phyloP scores from a whole-genome alignment of 768 basidiomycete species.

The Cyclocybe cylindracea region DNA sequence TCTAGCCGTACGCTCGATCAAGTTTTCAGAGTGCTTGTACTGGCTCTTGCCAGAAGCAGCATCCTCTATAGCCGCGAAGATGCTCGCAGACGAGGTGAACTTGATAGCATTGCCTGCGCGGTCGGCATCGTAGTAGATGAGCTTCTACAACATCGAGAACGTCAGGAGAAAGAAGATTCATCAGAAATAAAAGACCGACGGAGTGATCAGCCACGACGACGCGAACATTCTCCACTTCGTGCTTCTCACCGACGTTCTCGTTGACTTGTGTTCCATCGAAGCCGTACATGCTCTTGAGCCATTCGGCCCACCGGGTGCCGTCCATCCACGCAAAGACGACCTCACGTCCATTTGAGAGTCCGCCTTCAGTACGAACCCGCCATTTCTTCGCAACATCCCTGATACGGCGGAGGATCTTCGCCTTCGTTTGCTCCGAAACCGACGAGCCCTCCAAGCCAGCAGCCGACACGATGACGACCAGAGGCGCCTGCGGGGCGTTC shows the following conservation, averaged over 20 bases:
- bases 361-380: conserved; percentile 47
- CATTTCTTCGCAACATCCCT: conserved; percentile 59
- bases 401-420: conserved; percentile 47
- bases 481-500: conserved; percentile 72
- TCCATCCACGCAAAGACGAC: conserved; percentile 94
- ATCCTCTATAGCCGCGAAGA: conserved; percentile 74
- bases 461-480: conserved; percentile 74
- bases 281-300: conserved; percentile 93
- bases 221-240: conserved; percentile 37
- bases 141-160: conserved; percentile 39
- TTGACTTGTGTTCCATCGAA: conserved; percentile 32
- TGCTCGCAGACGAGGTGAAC: conserved; percentile 48
- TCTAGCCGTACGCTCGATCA: conserved; percentile 64
- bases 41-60: conserved; percentile 49
- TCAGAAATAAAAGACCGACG: conserved; percentile 40
- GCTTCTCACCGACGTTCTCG: conserved; percentile 11
- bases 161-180: conserved; percentile 4
- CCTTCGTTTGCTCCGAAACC: conserved; percentile 13
- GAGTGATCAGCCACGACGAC: conserved; percentile 83
- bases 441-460: conserved; percentile 14
- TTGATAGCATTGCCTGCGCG: conserved; percentile 52
- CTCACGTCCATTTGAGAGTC: conserved; percentile 44
- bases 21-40: conserved; percentile 69
- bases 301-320: conserved; percentile 75
- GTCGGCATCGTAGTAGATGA: conserved; percentile 79